These are phyloP conservation scores for Gnomoniopsis smithogilvyi DNA, from an alignment of 2,329 filamentous ascomycete species.

Conservation along the genomic window DNA sequence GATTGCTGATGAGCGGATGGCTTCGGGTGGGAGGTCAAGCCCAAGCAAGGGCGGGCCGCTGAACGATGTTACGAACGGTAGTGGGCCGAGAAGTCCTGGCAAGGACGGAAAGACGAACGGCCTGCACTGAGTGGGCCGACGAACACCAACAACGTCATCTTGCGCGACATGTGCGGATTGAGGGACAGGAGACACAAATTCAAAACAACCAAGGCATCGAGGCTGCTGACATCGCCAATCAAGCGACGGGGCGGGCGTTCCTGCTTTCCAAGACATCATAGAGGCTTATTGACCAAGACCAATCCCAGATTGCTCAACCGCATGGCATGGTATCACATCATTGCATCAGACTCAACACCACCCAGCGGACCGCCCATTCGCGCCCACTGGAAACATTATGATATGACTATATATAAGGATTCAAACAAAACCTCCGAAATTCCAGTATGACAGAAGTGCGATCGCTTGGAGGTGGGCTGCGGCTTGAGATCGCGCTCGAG, in stretches of 20 bases:
- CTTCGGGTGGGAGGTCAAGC: slow-evolving; percentile 17
- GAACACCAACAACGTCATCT: background rate
- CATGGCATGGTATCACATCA: background rate
- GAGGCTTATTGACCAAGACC: background rate
- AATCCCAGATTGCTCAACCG: background rate
- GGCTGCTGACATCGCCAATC: background rate
- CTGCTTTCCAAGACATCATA: background rate
- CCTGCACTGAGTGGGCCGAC: slow-evolving; percentile 17
- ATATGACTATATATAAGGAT: background rate
- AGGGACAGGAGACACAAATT: too few relatives aligned
- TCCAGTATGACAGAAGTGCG: too few relatives aligned
- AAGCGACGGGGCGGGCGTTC: background rate
- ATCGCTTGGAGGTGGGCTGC: too few relatives aligned
- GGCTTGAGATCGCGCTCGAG: too few relatives aligned
- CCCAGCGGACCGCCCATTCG: background rate
- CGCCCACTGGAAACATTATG: background rate
- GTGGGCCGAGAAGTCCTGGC: slow-evolving; percentile 28
- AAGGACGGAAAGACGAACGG: slow-evolving; percentile 35
- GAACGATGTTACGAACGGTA: slow-evolving; percentile 22
- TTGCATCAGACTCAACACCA: background rate
- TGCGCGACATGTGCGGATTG: too few relatives aligned
- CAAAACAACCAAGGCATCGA: background rate
- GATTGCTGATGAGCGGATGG: slow-evolving; percentile 44
- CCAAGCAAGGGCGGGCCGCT: slow-evolving; percentile 17
- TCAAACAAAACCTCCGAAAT: too few relatives aligned